phyloP scores from a whole-genome alignment of 371 early-diverging fungal species.

The Apophysomyces elegans region DNA sequence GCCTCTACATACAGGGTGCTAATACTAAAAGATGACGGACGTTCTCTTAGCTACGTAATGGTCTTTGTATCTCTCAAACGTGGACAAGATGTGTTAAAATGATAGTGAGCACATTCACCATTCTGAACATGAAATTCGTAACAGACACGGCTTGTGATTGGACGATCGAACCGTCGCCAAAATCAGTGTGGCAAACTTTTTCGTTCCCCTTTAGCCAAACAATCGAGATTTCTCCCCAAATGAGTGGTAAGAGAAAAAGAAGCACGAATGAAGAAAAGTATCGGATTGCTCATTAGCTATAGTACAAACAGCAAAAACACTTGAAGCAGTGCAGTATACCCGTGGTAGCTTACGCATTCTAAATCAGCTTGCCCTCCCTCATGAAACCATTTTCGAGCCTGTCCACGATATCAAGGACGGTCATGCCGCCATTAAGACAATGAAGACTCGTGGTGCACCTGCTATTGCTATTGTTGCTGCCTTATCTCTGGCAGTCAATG shows the following conservation, averaged over 20 bases:
- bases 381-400: conserved; percentile 78
- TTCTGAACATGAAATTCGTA: no score
- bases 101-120: no score
- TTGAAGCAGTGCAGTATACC: conserved; percentile 82
- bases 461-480: conserved; percentile 98
- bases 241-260: neutral
- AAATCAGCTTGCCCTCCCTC: conserved; percentile 93
- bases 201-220: no score
- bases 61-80: no score
- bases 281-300: neutral
- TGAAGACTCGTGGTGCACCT: conserved; percentile 96
- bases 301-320: conserved; percentile 37
- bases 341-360: conserved; percentile 75
- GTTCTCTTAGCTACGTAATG: no score
- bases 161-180: no score
- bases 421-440: conserved; percentile 88
- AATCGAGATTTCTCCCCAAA: no score
- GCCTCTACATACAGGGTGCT: no score
- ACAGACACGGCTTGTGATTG: no score
- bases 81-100: no score
- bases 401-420: conserved; percentile 74
- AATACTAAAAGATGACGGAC: no score
- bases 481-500: conserved; percentile 87
- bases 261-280: neutral
- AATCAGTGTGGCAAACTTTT: no score